Evolutionary conservation across 805 yeast species (phyloP), one percentile per base, ranked within the genome.

Genomic region (Candida sonorensis): DNA sequence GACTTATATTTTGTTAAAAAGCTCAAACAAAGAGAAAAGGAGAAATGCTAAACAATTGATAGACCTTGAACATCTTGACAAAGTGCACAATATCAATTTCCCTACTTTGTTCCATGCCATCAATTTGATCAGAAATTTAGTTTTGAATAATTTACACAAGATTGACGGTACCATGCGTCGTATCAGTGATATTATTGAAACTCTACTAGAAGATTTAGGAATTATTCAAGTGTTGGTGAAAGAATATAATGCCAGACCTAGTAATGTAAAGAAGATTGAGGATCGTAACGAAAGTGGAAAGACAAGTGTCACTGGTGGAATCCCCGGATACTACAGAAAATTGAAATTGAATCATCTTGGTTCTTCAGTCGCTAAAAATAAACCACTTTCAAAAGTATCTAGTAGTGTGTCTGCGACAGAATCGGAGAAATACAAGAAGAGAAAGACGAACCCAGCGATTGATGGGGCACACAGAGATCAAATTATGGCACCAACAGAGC

Each of bases 151-250:
- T 31, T 35, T 53, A 17, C 41, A 51, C 35, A 53, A 48, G 28
- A 53, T 57, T 29, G 70, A 65, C 37, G 62, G 67, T 4, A 64
- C 71, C 3, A 65, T 64, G 57, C 53, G 56, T 36, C 48, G 69
- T 40, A 57, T 64, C 28, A 54, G 64, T 34, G 70, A 65, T 40
- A 60, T 66, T 12, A 55, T 62, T 18, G 66, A 64, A 33, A 64
- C 67, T 2, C 44, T 67, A 14, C 44, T 61, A 20, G 60, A 59
- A 28, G 72, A 67, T 44, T 43, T 66, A 10, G 69, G 69, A 22
- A 53, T 65, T 15, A 52, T 55, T 31, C 47, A 50, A 18, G 33
- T 51, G 3, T 34, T 58, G 11, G 57, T 53, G 12, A 42, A 38
- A 17, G 53, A 52, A n/a, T 57, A 37, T 29, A 32, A 40, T 31